phyloP scores from a whole-genome alignment of 768 basidiomycete species.

The Hypholoma fasciculare region DNA sequence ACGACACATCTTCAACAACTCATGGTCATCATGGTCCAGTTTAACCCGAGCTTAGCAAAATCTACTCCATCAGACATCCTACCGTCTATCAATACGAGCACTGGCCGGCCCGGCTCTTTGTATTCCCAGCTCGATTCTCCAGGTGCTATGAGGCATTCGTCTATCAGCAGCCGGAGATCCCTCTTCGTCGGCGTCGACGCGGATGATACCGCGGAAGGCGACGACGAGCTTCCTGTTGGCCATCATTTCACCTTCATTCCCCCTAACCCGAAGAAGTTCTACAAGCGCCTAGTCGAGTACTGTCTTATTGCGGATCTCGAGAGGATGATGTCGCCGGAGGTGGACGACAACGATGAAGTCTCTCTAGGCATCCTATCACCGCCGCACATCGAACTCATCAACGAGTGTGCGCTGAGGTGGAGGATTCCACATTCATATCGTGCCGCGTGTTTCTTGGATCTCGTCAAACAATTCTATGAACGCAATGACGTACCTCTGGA shows the following conservation, averaged over 20 bases:
- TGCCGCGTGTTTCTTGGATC: slow-evolving; percentile 77
- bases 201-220: slow-evolving; percentile 33
- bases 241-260: slow-evolving; percentile 90
- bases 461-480: slow-evolving; percentile 86
- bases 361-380: slow-evolving; percentile 87
- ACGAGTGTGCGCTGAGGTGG: slow-evolving; percentile 90
- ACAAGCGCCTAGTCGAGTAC: slow-evolving; percentile 78
- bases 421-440: slow-evolving; percentile 80
- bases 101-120: slow-evolving; percentile 54
- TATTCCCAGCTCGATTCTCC: slow-evolving; percentile 46
- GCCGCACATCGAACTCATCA: slow-evolving; percentile 78
- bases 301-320: slow-evolving; percentile 87
- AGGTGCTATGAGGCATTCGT: slow-evolving; percentile 49
- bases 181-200: slow-evolving; percentile 37
- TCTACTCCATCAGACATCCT: slow-evolving; percentile 61
- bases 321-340: slow-evolving; percentile 84
- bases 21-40: slow-evolving; percentile 82
- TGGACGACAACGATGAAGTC: slow-evolving; percentile 96
- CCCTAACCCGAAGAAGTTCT: slow-evolving; percentile 82
- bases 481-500: slow-evolving; percentile 90
- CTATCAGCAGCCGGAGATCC: slow-evolving; percentile 71
- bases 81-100: slow-evolving; percentile 41
- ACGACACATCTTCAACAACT: slow-evolving; percentile 84
- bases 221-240: slow-evolving; percentile 71
- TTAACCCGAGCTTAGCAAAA: slow-evolving; percentile 86